Base-by-base conservation (phyloP, 1,284 basidiomycete species). In the Leccinum solheimii region DNA sequence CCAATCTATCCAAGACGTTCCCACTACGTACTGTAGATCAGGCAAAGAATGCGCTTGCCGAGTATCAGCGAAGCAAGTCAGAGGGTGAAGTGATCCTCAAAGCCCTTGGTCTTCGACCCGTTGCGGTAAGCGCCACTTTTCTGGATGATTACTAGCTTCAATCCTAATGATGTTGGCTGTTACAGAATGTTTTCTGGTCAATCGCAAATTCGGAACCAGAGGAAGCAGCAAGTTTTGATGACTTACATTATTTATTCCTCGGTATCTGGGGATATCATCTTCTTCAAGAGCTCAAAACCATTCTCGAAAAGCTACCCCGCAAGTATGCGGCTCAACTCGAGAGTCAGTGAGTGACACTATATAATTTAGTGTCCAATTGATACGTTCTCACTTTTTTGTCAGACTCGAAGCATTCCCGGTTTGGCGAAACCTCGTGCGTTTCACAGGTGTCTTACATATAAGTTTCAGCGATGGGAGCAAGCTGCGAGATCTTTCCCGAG, bases 1-100 rank as follows among this genome's bases (percentile, higher is more conserved):
- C 67, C 5, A 36, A 65, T 3, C 49, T 64, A 2, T 23, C 58
- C 3, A 51, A 62, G 26, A 21, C 36, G n/a, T 64, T 57, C 38
- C 19, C 19, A 13, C 48, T 49, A 10, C 23, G 13, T 26, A 16
- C 48, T 16, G 10, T 11, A 10, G 48, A 49, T 23, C 9, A 26
- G 23, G 48, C 14, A 10, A 23, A 49, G 48, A 23, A 16, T 49
- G 48, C 23, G 3, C 23, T 26, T 26, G 23, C 23, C 23, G 23
- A 26, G 23, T 45, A 19, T 19, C 16, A 45, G 16, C 43, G 19
- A 9, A 45, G 19, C 16, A 43, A 43, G n/a, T 43, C 45, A 48
- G 45, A 19, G 19, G 45, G 45, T 21, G 45, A 48, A 13, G 45
- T 21, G 19, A 11, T 11, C 21, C 19, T 48, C 45, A 48, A 48